Base-by-base conservation (phyloP, 2,329 filamentous ascomycete species). In the Paecilomyces sp. region DNA sequence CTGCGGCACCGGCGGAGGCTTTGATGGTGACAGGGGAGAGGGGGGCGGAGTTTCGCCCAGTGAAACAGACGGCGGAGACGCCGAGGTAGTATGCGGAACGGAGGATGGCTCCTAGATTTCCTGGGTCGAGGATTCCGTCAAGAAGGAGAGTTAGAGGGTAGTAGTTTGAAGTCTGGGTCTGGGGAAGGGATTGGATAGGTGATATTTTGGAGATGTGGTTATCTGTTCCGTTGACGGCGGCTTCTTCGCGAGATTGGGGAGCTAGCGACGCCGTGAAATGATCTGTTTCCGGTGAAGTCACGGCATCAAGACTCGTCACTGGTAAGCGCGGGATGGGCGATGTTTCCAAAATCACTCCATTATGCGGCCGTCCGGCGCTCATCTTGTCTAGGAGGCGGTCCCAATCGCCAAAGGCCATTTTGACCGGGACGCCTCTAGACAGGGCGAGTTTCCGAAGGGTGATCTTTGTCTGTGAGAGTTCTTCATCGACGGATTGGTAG, bases 21-120 rank as follows among this genome's bases (percentile, higher is more conserved):
- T 97, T 97, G 61, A 96, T 82, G 0, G 90, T 87, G 8, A 92
- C 84, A 0, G 91, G 83, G 7, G 88, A 89, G 61, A 97, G 79
- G 0, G 86, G 83, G 0, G 92, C 89, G 15, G 88, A 90, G 67
- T 86, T 88, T 61, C 85, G 84, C 31, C 83, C 86, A 2, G 91
- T 90, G 58, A 96, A 86, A 2, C 86, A 86, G 22, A 99, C 84
- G 3, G 90, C 92, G 58, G 92, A 90, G 5, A 91, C 88, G 24
- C 93, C 93, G n/a, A 97, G 84, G 73, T 94, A 97, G 68, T 91
- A 89, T 2, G 92, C 91, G 5, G 91, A 91, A 36, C 94, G 89
- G 52, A 97, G 82, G 61, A 97, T 93, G 24, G 88, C 91, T 51
- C 94, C 94, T 0, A 97, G 79, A 70, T 99, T 99, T 28, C 91